phyloP scores from a whole-genome alignment of 208 protist species.

The Trypanosoma congolense region DNA sequence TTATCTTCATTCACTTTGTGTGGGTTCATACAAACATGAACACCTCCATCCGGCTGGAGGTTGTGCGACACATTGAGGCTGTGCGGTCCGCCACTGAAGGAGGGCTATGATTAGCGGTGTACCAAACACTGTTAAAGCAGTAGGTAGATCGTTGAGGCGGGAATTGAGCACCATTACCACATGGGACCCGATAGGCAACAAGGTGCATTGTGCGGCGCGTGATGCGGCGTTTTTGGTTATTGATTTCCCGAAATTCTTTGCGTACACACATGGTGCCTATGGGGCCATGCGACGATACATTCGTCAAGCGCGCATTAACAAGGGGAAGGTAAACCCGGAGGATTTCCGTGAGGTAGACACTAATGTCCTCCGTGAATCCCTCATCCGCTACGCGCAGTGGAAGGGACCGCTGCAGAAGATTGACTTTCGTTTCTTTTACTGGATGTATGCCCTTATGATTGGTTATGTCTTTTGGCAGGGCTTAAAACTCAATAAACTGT shows the following conservation, averaged over 20 bases:
- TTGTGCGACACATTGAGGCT: background rate
- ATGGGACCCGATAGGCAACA: slow-evolving; percentile 63
- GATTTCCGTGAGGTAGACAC: slow-evolving; percentile 81
- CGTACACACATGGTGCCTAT: slow-evolving; percentile 73
- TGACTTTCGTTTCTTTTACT: slow-evolving; percentile 80
- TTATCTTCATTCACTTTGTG: too few relatives aligned
- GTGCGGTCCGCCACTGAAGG: background rate
- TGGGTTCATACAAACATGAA: too few relatives aligned
- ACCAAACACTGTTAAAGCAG: slow-evolving; percentile 26
- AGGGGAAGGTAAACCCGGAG: slow-evolving; percentile 78
- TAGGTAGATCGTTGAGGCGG: slow-evolving; percentile 30
- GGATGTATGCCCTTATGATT: slow-evolving; percentile 85
- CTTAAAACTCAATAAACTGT: slow-evolving; percentile 41
- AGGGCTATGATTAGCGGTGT: slow-evolving; percentile 6
- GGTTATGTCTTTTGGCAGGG: slow-evolving; percentile 68
- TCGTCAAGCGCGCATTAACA: slow-evolving; percentile 67
- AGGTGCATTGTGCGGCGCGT: slow-evolving; percentile 60
- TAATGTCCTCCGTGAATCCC: slow-evolving; percentile 67
- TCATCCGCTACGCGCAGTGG: slow-evolving; percentile 64
- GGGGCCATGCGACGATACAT: slow-evolving; percentile 76
- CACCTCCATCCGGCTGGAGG: too few relatives aligned
- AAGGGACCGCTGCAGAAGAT: slow-evolving; percentile 78
- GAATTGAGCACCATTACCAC: slow-evolving; percentile 37
- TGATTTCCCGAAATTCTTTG: slow-evolving; percentile 65
- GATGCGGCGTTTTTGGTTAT: slow-evolving; percentile 62